Evolutionary conservation across 2,329 filamentous ascomycete genomes (phyloP), one percentile per base, ranked within the genome.

Genomic region (Diaporthe vaccinii): DNA sequence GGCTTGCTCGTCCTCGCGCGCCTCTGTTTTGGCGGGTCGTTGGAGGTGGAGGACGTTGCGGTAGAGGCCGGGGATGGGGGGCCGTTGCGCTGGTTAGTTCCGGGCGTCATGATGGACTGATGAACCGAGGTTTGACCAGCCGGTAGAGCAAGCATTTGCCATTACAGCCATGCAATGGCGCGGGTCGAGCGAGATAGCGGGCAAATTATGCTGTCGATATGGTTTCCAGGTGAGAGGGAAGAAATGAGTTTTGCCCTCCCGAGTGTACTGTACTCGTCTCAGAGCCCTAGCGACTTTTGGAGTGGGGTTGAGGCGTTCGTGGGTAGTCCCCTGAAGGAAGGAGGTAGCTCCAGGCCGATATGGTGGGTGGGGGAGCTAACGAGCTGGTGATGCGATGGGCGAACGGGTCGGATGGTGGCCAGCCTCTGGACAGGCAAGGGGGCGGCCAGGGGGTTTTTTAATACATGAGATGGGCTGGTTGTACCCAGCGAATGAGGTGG

Each of bases 1-100:
- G 89, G 89, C 78, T 86, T 89, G 81, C 89, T 91, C 39, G 85
- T 87, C 73, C 89, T 85, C 20, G 84, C 84, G 71, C 88, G 85
- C 80, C 86, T 89, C 65, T 58, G 74, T 46, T 31, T 51, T 51
- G 58, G 75, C 22, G 34, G 39, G 15, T 65, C 75, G 62, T 36
- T 31, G 12, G 73, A 28, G 49, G 81, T 80, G 58, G 72, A 53
- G 57, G 78, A 71, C 44, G 39, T 49, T 28, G 59, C 44, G 41
- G 71, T 62, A 17, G 74, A 72, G 53, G 76, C 36, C 51, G 75
- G 74, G 51, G 72, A 72, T 5, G 76, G 69, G 20, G 58, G 71
- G 53, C 61, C 31, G 74, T 61, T 57, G 59, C 67, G 70, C 41
- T 57, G 58, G 53, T 51, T 70, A 49, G 41, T 58, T 61, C 61